Conservation (phyloP, 2,329 filamentous ascomycete genomes). For the Tolypocladium paradoxum region DNA sequence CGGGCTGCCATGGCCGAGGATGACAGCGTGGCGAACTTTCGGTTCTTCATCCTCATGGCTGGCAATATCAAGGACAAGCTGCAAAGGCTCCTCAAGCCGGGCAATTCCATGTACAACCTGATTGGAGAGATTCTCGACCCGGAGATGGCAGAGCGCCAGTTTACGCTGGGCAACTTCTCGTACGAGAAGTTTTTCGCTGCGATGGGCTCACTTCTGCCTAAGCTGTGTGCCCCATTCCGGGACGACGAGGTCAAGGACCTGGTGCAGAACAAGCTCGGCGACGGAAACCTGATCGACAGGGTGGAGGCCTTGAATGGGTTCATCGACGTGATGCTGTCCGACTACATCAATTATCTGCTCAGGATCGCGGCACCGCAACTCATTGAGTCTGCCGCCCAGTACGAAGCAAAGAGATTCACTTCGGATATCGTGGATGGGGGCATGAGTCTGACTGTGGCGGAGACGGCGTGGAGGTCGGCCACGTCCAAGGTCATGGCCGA, state of each 20-base stretch:
- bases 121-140: conserved; percentile 68
- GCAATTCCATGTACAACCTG: conserved; percentile 62
- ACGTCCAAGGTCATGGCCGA: conserved; percentile 55
- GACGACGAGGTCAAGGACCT: conserved; percentile 64
- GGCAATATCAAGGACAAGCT: conserved; percentile 62
- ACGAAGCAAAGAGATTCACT: conserved; percentile 64
- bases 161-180: conserved; percentile 61
- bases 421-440: conserved; percentile 48
- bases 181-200: conserved; percentile 72
- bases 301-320: conserved; percentile 65
- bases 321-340: conserved; percentile 67
- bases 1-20: conserved; percentile 55
- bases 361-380: conserved; percentile 61
- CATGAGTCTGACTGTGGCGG: conserved; percentile 47
- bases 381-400: conserved; percentile 58
- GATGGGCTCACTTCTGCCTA: conserved; percentile 64
- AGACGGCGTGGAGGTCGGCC: conserved; percentile 55
- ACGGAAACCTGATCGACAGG: conserved; percentile 61
- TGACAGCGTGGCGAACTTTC: conserved; percentile 51
- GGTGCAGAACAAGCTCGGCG: conserved; percentile 47
- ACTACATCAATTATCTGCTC: conserved; percentile 74
- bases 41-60: conserved; percentile 60
- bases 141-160: conserved; percentile 59
- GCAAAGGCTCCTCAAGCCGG: conserved; percentile 57
- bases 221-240: conserved; percentile 71